phyloP scores from a whole-genome alignment of 2,329 filamentous ascomycete genomes.

The Pseudogymnoascus sp. region DNA sequence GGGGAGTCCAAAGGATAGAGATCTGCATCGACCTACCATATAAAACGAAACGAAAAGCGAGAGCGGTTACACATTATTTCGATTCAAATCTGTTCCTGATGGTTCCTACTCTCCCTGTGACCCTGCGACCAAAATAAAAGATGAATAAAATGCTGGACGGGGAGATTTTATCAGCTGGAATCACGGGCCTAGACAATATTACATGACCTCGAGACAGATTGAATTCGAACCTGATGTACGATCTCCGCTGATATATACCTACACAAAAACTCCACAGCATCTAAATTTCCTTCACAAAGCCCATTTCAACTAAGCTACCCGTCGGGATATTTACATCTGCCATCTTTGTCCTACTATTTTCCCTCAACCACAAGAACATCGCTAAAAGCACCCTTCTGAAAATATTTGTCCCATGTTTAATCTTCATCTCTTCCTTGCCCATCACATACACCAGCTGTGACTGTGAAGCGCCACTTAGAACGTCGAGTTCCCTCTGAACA shows the following conservation, averaged over 20 bases:
- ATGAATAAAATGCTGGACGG: neutral
- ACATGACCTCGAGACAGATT: neutral
- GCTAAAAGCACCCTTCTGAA: conserved; percentile 41
- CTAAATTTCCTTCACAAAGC: conserved; percentile 59
- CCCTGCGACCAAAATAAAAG: neutral
- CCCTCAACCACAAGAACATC: conserved; percentile 56
- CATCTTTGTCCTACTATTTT: conserved; percentile 60
- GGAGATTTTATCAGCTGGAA: neutral
- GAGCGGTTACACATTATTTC: neutral
- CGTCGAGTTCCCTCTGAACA: conserved; percentile 35
- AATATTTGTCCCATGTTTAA: conserved; percentile 36
- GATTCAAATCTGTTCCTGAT: neutral
- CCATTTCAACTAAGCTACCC: conserved; percentile 58
- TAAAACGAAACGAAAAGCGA: neutral
- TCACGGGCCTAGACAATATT: neutral
- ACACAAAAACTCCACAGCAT: neutral
- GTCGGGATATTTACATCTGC: conserved; percentile 53
- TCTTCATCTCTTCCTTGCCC: conserved; percentile 56
- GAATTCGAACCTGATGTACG: neutral
- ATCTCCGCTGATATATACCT: neutral
- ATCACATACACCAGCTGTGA: conserved; percentile 49
- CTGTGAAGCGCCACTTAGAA: conserved; percentile 37
- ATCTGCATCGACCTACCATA: neutral
- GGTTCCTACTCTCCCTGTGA: neutral
- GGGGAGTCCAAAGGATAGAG: neutral